Conservation (phyloP, 73 alveolate species). For the Tetrahymena thermophila region DNA sequence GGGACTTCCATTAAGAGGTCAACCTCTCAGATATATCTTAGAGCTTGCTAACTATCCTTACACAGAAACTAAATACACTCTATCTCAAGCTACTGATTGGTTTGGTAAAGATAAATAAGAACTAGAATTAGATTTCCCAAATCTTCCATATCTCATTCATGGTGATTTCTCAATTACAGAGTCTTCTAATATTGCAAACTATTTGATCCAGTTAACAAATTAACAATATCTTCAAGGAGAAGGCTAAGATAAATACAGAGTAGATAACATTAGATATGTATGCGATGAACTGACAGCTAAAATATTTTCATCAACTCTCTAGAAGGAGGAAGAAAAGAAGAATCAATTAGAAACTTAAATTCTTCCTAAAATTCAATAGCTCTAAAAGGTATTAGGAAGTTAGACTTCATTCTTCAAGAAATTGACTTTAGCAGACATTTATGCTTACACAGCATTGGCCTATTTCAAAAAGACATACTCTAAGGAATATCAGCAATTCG, state of each 20-base stretch:
- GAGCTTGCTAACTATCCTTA: neutral
- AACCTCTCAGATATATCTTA: neutral
- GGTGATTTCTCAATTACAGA: neutral
- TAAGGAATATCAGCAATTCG: neutral
- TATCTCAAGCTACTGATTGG: neutral
- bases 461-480: neutral
- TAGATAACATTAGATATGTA: neutral
- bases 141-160: neutral
- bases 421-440: neutral
- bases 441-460: neutral
- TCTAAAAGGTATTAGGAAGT: neutral
- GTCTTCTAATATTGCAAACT: neutral
- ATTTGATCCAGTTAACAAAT: neutral
- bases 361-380: neutral
- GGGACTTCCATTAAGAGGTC: neutral
- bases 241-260: neutral
- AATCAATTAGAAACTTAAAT: neutral
- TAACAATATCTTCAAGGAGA: neutral
- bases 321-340: neutral
- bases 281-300: neutral
- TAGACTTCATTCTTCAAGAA: neutral
- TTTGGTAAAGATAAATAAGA: neutral
- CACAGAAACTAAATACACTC: neutral
- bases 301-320: neutral
- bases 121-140: neutral